Conservation (phyloP, 2,329 filamentous ascomycete genomes). For the Talaromyces sp. region DNA sequence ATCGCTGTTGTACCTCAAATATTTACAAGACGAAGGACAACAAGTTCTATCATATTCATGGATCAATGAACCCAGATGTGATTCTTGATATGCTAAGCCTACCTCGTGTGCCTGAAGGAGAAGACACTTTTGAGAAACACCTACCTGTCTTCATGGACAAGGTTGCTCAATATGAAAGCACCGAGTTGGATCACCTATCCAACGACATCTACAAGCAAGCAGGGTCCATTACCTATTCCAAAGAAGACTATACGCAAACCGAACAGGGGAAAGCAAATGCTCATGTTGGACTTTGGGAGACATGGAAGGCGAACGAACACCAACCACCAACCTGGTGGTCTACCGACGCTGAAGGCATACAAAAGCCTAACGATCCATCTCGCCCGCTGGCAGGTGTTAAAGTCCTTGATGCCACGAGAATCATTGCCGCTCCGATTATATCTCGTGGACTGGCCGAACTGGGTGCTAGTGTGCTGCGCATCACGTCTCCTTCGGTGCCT, state of each 20-base stretch:
- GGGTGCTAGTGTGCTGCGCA: conserved; percentile 33
- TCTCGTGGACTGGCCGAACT: conserved; percentile 41
- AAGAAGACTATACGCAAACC: not conserved
- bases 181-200: not conserved
- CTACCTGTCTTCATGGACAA: not conserved
- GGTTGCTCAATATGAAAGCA: conserved; percentile 1
- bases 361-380: no score
- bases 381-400: conserved; percentile 46
- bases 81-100: conserved; percentile 2
- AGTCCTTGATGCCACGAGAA: conserved; percentile 45
- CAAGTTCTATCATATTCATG: conserved; percentile 5
- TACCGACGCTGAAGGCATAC: conserved; percentile 30
- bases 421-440: conserved; percentile 47
- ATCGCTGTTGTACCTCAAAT: conserved; percentile 4
- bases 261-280: conserved; percentile 8
- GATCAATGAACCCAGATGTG: conserved; percentile 4
- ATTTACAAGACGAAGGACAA: conserved; percentile 5
- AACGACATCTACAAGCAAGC: not conserved
- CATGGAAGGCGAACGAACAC: conserved; percentile 9
- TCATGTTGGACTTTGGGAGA: conserved; percentile 6
- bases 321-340: conserved; percentile 40
- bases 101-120: not conserved
- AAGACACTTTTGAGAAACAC: conserved; percentile 2
- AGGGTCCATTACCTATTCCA: not conserved
- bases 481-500: conserved; percentile 2